Evolutionary conservation across 1,284 basidiomycete genomes (phyloP), one percentile per base, ranked within the genome.

Genomic region (Austroboletus novae-zelandiae): DNA sequence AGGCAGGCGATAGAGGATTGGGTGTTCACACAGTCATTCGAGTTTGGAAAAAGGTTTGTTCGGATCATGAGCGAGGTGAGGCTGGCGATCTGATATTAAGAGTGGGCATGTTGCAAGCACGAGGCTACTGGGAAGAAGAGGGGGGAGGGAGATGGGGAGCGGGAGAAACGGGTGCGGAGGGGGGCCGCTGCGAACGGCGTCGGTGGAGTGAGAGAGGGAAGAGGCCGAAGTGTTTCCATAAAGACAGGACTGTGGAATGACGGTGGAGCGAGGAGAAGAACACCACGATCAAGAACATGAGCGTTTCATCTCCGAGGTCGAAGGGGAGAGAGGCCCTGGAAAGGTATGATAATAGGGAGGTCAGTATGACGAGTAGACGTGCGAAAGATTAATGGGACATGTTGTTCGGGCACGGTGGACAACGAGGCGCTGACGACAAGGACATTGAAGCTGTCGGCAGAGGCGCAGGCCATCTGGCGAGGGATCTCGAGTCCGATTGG

Each of bases 31-130:
- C 61, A 63, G 45, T 60, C 59, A 65, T 61, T 59, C 59, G 29
- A 53, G 47, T 30, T 44, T 45, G 52, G 43, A 34, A 43, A 34
- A 43, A 48, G 39, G 40, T 43, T 47, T 31, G 50, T 49, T 54
- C 65, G 62, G 65, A 64, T 66, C 62, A 66, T 66, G 65, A 66
- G 46, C 13, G 45, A 27, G 59, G 63, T 36, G 62, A 66, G 61
- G 65, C 48, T 63, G 57, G 64, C 65, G 63, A 67, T 66, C 65
- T 58, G 59, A 64, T 66, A 67, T 67, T 23, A 68, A 66, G 53
- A 48, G 45, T 39, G 57, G 50, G 13, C 61, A 61, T 54, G 63
- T 66, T 66, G 53, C 31, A 14, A 32, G 31, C 66, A 61, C 41
- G 61, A 62, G 65, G 61, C 64, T 17, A 51, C 50, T 45, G 40